Conservation (phyloP, 2,329 filamentous ascomycete species). For the Chaetomiaceae sp. region DNA sequence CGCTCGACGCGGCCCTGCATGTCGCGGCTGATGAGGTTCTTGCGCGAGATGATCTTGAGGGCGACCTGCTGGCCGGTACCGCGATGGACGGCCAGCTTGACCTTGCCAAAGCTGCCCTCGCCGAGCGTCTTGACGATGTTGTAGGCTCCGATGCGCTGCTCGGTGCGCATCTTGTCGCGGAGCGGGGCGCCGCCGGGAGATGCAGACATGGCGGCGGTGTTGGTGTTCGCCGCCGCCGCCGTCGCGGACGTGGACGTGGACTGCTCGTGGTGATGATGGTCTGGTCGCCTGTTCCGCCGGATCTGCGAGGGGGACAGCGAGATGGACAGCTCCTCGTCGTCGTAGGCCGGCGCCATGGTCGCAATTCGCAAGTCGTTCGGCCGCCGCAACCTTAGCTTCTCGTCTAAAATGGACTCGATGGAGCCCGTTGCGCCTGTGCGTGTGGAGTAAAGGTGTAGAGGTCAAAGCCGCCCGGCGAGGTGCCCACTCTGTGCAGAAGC, state of each 20-base stretch:
- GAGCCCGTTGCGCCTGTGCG: constrained; percentile 1
- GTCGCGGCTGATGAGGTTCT: constrained; percentile 92
- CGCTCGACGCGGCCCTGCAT: constrained; percentile 97
- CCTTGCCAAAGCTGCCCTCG: constrained; percentile 97
- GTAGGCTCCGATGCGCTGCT: constrained; percentile 87
- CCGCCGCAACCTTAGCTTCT: background rate
- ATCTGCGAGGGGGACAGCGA: constrained; percentile 61
- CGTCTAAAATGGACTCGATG: constrained; percentile 7
- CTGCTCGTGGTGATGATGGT: constrained; percentile 12
- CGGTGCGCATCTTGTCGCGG: constrained; percentile 52
- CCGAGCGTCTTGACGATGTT: constrained; percentile 84
- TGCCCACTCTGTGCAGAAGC: background rate
- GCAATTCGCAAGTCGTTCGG: background rate
- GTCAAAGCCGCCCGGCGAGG: constrained; percentile 8
- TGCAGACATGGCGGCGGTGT: constrained; percentile 5
- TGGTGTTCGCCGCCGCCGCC: constrained; percentile 7
- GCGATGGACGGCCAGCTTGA: constrained; percentile 91
- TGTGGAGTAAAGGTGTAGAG: constrained; percentile 6
- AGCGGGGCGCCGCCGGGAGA: constrained; percentile 24
- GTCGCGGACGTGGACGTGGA: constrained; percentile 26
- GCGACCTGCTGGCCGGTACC: constrained; percentile 93
- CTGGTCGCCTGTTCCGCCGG: constrained; percentile 42
- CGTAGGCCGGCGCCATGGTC: constrained; percentile 31
- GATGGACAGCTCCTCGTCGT: constrained; percentile 79
- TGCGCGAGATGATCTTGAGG: constrained; percentile 93